Evolutionary conservation across 768 basidiomycete species (phyloP), one percentile per base, ranked within the genome.

Genomic region (Pleurotus platypus): DNA sequence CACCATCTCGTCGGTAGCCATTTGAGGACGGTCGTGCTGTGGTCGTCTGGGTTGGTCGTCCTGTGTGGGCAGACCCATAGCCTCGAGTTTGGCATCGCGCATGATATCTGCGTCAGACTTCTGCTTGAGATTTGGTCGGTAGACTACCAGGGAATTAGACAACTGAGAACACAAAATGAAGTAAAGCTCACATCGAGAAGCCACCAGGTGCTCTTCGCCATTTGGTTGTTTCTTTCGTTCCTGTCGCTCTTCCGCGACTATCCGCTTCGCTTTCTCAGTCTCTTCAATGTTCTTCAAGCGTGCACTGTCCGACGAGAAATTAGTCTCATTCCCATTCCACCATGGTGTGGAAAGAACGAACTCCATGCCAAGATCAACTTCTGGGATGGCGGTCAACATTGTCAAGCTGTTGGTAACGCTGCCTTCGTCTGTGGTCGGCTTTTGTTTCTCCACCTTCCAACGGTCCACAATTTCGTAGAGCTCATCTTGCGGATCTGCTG

Each of bases 321-420:
- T 20, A 56, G 45, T 48, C 48, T 57, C 22, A 57, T 49, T 18
- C 42, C 55, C 47, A 43, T 35, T 5, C 26, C n/a, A n/a, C n/a
- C n/a, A n/a, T 49, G 24, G 35, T n/a, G 7, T 0, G 48, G 42
- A 39, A 7, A 35, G 22, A 24, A 86, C 92, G 63, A 63, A 98
- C 95, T 99, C 94, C 89, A 98, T 97, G 56, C 97, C 97, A 3
- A 99, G 79, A 70, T 99, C 96, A 7, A 98, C 94, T 67, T 98
- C 97, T 0, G 96, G 97, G 64, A 99, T 98, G 37, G 92, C 94
- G 13, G 95, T 98, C 55, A 99, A 78, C 97, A 98, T 99, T 3
- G 92, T 86, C 70, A 96, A 66, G 63, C 91, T 94, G 61, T 92
- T 94, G 11, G 94, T 92, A 22, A 98, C 94, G 66, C 84, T 97